Evolutionary conservation across 805 yeast species (phyloP).

Genomic region (Ogataea siamensis): DNA sequence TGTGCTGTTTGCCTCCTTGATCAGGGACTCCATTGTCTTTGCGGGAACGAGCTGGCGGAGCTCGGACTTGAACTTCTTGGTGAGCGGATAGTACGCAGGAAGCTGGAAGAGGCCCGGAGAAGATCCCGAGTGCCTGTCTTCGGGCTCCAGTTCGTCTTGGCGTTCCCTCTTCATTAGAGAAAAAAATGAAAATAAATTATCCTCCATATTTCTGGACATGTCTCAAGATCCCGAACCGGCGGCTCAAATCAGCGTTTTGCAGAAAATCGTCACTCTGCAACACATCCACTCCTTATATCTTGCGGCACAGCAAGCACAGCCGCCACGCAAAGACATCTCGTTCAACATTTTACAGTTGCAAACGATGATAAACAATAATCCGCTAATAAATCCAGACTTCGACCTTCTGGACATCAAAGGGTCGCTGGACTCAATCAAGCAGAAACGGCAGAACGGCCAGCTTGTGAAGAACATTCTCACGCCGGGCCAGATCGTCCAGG

Average conservation of each 20-base stretch:
- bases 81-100: constrained; percentile 28
- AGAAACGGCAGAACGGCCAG: constrained; percentile 22
- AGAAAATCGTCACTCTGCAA: constrained; percentile 37
- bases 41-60: constrained; percentile 15
- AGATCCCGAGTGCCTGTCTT: neutral
- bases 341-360: constrained; percentile 37
- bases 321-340: constrained; percentile 34
- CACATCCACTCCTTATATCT: constrained; percentile 36
- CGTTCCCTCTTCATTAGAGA: constrained; percentile 6
- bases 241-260: constrained; percentile 33
- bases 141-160: constrained; percentile 1
- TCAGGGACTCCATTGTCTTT: constrained; percentile 9
- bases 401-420: constrained; percentile 33
- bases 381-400: constrained; percentile 36
- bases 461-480: constrained; percentile 26
- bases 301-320: constrained; percentile 34
- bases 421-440: constrained; percentile 24
- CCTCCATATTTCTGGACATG: constrained; percentile 2
- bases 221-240: constrained; percentile 4
- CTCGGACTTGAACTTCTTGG: constrained; percentile 11
- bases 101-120: constrained; percentile 12
- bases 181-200: neutral
- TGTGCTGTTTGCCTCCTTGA: constrained; percentile 13
- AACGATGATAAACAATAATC: constrained; percentile 37
- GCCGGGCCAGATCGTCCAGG: constrained; percentile 37